Evolutionary conservation across 2,329 filamentous ascomycete species (phyloP).

Genomic region (Byssoonygena ceratinophila): DNA sequence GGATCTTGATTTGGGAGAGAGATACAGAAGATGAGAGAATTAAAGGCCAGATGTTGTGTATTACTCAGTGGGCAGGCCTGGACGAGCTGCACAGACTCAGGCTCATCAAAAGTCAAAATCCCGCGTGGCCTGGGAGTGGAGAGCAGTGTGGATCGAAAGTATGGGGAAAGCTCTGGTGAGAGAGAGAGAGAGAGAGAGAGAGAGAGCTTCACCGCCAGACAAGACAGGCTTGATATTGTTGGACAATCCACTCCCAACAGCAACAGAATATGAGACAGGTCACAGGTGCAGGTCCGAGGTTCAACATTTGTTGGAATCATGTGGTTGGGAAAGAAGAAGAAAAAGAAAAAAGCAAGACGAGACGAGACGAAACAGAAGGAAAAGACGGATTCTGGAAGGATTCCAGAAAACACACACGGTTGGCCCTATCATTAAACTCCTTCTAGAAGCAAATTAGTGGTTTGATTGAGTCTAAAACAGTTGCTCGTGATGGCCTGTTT

Average conservation of each 20-base stretch:
- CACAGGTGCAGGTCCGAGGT: no score
- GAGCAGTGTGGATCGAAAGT: constrained; percentile 1
- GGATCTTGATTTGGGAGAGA: no score
- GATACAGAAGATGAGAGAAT: background rate
- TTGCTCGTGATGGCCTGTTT: no score
- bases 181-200: no score
- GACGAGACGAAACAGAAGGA: background rate
- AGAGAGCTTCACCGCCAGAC: background rate
- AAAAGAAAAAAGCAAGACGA: background rate
- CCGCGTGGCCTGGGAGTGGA: constrained; percentile 1
- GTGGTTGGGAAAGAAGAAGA: background rate
- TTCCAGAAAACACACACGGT: background rate
- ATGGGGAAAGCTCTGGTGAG: constrained; percentile 9
- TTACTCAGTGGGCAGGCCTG: background rate
- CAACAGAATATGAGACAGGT: no score
- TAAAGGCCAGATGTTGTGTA: no score
- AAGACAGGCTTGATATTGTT: background rate
- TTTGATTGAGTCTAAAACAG: no score
- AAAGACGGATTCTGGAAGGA: constrained; percentile 7
- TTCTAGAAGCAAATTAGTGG: constrained; percentile 9
- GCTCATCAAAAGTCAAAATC: background rate
- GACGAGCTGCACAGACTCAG: background rate
- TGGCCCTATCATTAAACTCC: background rate
- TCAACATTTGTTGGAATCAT: no score
- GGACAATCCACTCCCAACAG: no score